phyloP scores from a whole-genome alignment of 805 yeast genomes.

The Spathaspora boniae region DNA sequence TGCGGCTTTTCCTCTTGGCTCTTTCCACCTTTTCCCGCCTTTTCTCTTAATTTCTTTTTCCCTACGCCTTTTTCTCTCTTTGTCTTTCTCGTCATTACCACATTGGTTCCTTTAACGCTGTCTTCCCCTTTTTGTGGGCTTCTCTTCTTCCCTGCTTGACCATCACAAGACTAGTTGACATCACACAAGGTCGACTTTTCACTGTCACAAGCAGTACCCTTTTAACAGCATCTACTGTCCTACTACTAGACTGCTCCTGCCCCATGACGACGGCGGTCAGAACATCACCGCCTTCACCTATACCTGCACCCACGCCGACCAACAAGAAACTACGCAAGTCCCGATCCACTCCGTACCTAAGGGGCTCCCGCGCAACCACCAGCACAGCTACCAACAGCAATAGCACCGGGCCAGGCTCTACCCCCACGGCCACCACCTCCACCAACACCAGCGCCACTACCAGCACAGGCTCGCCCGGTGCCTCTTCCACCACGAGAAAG shows the following conservation, averaged over 20 bases:
- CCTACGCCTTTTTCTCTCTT: too few species aligned
- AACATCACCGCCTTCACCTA: constrained; percentile 2
- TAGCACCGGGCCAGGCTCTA: background rate
- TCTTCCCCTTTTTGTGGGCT: too few species aligned
- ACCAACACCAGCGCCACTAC: constrained; percentile 3
- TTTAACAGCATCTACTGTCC: too few species aligned
- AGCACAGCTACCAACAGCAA: background rate
- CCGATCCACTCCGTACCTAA: background rate
- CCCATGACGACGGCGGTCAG: too few species aligned
- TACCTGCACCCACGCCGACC: background rate
- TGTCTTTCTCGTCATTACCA: too few species aligned
- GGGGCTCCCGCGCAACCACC: background rate
- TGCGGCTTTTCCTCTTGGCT: background rate
- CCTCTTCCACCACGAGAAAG: constrained; percentile 7
- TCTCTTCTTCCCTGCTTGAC: too few species aligned
- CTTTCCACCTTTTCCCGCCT: background rate
- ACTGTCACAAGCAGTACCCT: too few species aligned
- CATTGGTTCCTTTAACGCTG: too few species aligned
- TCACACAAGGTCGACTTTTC: background rate
- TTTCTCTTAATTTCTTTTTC: background rate
- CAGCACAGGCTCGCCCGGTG: constrained; percentile 4
- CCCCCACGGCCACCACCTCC: constrained; percentile 2
- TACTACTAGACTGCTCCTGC: too few species aligned
- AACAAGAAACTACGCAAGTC: background rate
- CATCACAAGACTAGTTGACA: too few species aligned